Evolutionary conservation across 805 yeast genomes (phyloP), one percentile per base, ranked within the genome.

Genomic region (Wickerhamiella bombiphila): DNA sequence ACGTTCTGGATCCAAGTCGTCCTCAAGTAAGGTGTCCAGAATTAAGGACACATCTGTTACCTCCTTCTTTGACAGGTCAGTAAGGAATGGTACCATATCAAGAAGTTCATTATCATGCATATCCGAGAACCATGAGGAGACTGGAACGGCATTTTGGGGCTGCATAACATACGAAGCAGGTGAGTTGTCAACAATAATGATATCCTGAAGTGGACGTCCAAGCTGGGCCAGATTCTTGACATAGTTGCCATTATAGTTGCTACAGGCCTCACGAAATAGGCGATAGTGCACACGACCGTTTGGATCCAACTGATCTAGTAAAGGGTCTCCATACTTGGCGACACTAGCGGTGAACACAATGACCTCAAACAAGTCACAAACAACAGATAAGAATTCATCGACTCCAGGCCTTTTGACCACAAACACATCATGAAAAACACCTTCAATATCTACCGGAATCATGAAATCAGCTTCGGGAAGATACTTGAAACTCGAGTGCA

Each of bases 101-200:
- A 81, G 59, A 51, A 91, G 67, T 65, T 91, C 99, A 56, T 86
- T 86, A 58, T 91, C 99, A 58, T 91, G 98, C 21, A 91, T 75
- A 60, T 91, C 99, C 48, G 94, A 81, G 66, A 91, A 91, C 99
- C 99, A 91, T 57, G 91, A 77, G 47, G 94, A 81, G 21, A 91
- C 81, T 18, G 99, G 99, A 21, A 91, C 79, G 6, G 97, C 93
- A 62, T 91, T 95, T 58, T 83, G 93, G 16, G 98, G 99, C 56
- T 91, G 97, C 66, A 91, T 81, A 40, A 88, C 76, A 59, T 91
- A 91, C n/a, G 95, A 82, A 3, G 97, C 94, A 1, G 99, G 97
- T 2, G 97, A 86, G 59, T 91, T 91, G 63, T 91, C 99, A 46
- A 91, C 74, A 47, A 91, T 91, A 40, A 91, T 85, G 32, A 80